Evolutionary conservation across 1,284 basidiomycete genomes (phyloP).

Genomic region (Mycosarcoma maydis): DNA sequence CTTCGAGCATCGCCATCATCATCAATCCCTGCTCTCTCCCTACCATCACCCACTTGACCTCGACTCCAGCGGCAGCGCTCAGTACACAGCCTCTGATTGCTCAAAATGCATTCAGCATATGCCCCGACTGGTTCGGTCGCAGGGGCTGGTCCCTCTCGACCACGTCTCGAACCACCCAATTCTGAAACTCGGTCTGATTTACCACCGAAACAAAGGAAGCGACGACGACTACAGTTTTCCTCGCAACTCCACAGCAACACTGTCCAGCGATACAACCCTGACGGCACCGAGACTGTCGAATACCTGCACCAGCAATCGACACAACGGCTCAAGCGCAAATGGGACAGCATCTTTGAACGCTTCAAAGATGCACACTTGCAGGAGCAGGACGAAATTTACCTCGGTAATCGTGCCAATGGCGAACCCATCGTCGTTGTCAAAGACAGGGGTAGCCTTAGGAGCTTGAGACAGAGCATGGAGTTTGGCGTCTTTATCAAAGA

Average conservation of each 20-base stretch:
- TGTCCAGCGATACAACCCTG: constrained; percentile 47
- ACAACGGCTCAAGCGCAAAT: constrained; percentile 58
- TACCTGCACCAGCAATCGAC: constrained; percentile 57
- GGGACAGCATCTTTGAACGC: constrained; percentile 62
- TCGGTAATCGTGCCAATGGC: constrained; percentile 50
- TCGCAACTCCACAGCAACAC: constrained; percentile 29
- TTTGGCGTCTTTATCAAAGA: constrained; percentile 63
- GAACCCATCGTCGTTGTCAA: constrained; percentile 54
- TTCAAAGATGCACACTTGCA: constrained; percentile 63
- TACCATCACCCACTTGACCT: neutral
- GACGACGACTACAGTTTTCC: constrained; percentile 44
- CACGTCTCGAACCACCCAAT: neutral
- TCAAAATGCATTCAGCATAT: constrained; percentile 19
- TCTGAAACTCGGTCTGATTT: neutral
- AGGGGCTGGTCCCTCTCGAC: constrained; percentile 25
- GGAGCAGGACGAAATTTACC: constrained; percentile 63
- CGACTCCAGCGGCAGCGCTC: neutral
- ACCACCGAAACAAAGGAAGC: constrained; percentile 23
- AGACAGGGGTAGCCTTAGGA: constrained; percentile 56
- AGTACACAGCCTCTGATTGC: too few relatives aligned
- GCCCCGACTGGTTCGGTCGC: too few relatives aligned
- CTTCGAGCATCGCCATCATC: neutral
- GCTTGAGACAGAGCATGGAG: constrained; percentile 40
- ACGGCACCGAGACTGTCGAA: constrained; percentile 58
- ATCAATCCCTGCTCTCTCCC: neutral